phyloP scores from a whole-genome alignment of 495 filamentous ascomycete genomes.

The Talaromyces borbonicus region DNA sequence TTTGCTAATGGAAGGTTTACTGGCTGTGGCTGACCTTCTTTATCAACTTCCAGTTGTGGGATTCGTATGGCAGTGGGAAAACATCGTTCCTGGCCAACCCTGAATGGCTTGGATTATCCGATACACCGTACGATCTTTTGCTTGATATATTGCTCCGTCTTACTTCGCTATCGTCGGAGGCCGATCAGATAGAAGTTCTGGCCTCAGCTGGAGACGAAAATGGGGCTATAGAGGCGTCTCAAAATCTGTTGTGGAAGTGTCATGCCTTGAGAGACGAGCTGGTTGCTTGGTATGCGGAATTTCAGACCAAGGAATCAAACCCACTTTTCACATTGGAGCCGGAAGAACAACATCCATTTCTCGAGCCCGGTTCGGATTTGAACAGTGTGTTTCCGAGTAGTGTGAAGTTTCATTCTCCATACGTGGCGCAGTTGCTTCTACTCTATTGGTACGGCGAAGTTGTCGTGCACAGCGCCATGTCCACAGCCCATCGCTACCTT shows the following conservation, averaged over 20 bases:
- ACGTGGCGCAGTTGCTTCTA: slow-evolving; percentile 1
- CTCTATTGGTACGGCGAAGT: slow-evolving; percentile 8
- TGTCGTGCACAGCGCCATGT: slow-evolving; percentile 6
- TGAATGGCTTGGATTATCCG: slow-evolving; percentile 6
- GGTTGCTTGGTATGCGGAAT: slow-evolving; percentile 5
- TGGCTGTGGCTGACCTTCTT: background rate
- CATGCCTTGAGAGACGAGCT: slow-evolving; percentile 2
- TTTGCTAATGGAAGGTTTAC: background rate
- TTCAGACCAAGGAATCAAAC: background rate
- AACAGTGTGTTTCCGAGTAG: slow-evolving; percentile 2
- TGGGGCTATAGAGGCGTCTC: background rate
- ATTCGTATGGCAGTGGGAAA: slow-evolving; percentile 5
- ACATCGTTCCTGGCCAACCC: slow-evolving; percentile 4
- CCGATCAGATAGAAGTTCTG: slow-evolving; percentile 3
- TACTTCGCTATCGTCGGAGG: slow-evolving; percentile 1
- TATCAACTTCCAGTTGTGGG: too few relatives aligned
- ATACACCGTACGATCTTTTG: slow-evolving; percentile 1
- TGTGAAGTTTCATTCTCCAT: slow-evolving; percentile 5
- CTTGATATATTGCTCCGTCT: slow-evolving; percentile 5
- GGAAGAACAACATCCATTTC: slow-evolving; percentile 7
- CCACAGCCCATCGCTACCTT: background rate
- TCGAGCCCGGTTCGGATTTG: slow-evolving; percentile 3
- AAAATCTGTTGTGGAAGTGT: slow-evolving; percentile 2
- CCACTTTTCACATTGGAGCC: slow-evolving; percentile 5
- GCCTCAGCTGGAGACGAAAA: background rate